Conservation (phyloP, 345 rosid genomes). For the Camelina neglecta region DNA sequence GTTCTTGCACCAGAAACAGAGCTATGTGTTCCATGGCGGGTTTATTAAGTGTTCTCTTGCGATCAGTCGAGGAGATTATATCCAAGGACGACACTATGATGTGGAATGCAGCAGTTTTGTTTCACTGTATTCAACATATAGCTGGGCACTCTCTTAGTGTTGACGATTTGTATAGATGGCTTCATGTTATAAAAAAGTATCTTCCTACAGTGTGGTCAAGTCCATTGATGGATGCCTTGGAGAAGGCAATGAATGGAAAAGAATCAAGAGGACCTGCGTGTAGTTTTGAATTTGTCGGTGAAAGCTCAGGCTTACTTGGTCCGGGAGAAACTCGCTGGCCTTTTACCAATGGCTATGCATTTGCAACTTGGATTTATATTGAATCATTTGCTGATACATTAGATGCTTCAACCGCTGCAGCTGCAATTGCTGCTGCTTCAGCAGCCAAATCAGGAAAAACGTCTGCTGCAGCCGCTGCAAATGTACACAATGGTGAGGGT, state of each 20-base stretch:
- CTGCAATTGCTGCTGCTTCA: constrained; percentile 93
- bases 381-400: constrained; percentile 98
- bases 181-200: constrained; percentile 65
- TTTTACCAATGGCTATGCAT: constrained; percentile 88
- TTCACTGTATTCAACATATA: constrained; percentile 79
- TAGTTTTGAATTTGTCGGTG: constrained; percentile 96
- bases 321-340: constrained; percentile 99
- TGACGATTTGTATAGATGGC: constrained; percentile 73
- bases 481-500: constrained; percentile 95
- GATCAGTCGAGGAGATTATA: constrained; percentile 78
- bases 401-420: constrained; percentile 93
- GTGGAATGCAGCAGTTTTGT: constrained; percentile 82
- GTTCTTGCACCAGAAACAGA: constrained; percentile 95
- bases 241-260: constrained; percentile 84
- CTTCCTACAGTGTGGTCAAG: constrained; percentile 69
- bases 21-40: constrained; percentile 97
- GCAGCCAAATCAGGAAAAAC: constrained; percentile 96
- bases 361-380: constrained; percentile 97
- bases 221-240: constrained; percentile 71
- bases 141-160: constrained; percentile 90
- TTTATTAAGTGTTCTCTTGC: constrained; percentile 76
- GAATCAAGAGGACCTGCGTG: constrained; percentile 92
- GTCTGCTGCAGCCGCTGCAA: constrained; percentile 78
- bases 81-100: constrained; percentile 54
- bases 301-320: constrained; percentile 96